These are phyloP conservation scores for Sesbania bispinosa DNA, from an alignment of 306 rosid species.

Conservation along the genomic window DNA sequence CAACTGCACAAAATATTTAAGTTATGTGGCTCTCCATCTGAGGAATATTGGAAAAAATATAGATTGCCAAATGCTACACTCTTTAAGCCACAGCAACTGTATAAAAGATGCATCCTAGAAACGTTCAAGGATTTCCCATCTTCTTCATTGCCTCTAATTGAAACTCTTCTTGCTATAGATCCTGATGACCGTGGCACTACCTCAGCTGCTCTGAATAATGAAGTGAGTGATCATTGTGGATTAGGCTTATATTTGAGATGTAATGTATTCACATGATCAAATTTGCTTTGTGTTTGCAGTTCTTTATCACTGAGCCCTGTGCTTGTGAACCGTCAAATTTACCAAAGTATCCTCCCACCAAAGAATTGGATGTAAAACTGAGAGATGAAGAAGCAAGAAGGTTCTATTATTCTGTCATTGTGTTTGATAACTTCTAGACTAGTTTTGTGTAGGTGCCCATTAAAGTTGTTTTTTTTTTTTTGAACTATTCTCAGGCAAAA, in stretches of 20 bases:
- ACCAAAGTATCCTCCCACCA: slow-evolving; percentile 87
- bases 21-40: slow-evolving; percentile 89
- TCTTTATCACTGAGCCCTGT: slow-evolving; percentile 66
- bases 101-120: slow-evolving; percentile 58
- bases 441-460: slow-evolving; percentile 16
- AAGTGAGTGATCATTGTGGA: slow-evolving; percentile 45
- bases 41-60: slow-evolving; percentile 85
- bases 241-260: slow-evolving; percentile 14
- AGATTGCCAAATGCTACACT: slow-evolving; percentile 88
- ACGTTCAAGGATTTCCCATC: slow-evolving; percentile 72
- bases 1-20: slow-evolving; percentile 91
- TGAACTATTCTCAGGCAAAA: slow-evolving; percentile 62
- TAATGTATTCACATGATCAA: slow-evolving; percentile 14
- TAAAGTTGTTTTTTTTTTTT: slow-evolving; percentile 3
- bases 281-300: slow-evolving; percentile 49
- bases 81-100: slow-evolving; percentile 86
- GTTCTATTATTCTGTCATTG: slow-evolving; percentile 33
- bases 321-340: slow-evolving; percentile 79
- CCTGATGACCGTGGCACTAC: slow-evolving; percentile 63
- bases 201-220: slow-evolving; percentile 57
- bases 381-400: slow-evolving; percentile 87
- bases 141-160: slow-evolving; percentile 66
- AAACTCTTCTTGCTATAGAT: slow-evolving; percentile 77
- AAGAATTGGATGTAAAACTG: slow-evolving; percentile 77
- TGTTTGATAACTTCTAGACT: slow-evolving; percentile 13